phyloP scores from a whole-genome alignment of 2,329 filamentous ascomycete species.

The Thielaviopsis ethacetica region DNA sequence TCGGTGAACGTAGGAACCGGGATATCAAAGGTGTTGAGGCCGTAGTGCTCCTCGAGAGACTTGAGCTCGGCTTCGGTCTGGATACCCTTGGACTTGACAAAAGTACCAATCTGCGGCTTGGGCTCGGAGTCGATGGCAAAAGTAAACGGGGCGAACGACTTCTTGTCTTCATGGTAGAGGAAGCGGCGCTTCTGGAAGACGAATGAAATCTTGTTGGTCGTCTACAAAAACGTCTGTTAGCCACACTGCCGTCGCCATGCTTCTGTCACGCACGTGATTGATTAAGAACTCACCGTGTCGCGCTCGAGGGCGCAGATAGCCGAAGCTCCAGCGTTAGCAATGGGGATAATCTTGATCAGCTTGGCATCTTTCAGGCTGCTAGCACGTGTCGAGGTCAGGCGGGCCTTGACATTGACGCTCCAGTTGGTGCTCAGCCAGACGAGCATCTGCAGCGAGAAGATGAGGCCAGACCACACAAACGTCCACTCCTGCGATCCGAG shows the following conservation, averaged over 20 bases:
- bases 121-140: constrained; percentile 78
- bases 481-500: constrained; percentile 96
- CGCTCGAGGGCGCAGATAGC: constrained; percentile 73
- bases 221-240: constrained; percentile 22
- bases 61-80: constrained; percentile 58
- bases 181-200: constrained; percentile 97
- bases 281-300: constrained; percentile 41
- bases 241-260: neutral
- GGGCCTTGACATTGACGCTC: constrained; percentile 73
- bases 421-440: constrained; percentile 95
- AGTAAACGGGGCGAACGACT: constrained; percentile 63
- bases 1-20: constrained; percentile 91
- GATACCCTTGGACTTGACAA: constrained; percentile 69
- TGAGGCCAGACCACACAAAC: constrained; percentile 80
- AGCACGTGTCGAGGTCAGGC: constrained; percentile 64
- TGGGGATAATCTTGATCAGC: constrained; percentile 83
- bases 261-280: constrained; percentile 1
- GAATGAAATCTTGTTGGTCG: constrained; percentile 68
- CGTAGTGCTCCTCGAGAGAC: constrained; percentile 79
- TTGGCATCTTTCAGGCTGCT: constrained; percentile 55
- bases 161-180: constrained; percentile 55
- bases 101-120: constrained; percentile 59
- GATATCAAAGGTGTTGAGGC: constrained; percentile 91
- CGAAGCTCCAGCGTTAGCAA: constrained; percentile 72
- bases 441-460: constrained; percentile 74